Percentiles rank a stretch among this genome's conserved stretches.
Conservation (phyloP, 331 rosid genomes). For the Malus hybrid region DNA sequence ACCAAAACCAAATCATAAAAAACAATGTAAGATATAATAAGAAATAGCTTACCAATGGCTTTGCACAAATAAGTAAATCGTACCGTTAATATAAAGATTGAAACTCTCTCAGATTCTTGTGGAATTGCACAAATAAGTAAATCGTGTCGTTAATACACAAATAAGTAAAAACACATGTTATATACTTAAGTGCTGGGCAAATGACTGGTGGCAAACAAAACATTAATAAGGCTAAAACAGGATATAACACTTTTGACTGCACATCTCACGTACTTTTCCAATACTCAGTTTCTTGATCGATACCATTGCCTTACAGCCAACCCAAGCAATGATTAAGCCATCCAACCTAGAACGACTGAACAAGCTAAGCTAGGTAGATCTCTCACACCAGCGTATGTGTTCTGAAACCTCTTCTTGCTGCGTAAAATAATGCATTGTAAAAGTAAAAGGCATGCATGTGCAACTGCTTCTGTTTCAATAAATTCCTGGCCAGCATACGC, state of each 20-base stretch:
- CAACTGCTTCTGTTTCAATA: constrained; percentile 51
- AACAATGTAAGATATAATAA: too few relatives aligned
- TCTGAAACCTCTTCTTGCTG: constrained; percentile 30
- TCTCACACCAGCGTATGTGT: constrained; percentile 11
- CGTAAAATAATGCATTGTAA: constrained; percentile 46
- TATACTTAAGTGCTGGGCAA: too few relatives aligned
- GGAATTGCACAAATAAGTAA: too few relatives aligned
- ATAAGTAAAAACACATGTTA: too few relatives aligned
- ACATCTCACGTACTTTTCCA: constrained; percentile 5
- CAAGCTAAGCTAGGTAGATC: not conserved
- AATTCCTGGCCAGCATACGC: constrained; percentile 64
- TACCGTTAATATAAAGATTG: too few relatives aligned
- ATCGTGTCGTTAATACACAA: too few relatives aligned
- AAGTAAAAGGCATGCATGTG: constrained; percentile 36
- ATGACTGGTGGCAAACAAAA: too few relatives aligned
- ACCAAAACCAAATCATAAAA: too few relatives aligned
- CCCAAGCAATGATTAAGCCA: constrained; percentile 20
- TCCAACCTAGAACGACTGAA: constrained; percentile 18
- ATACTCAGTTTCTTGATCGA: constrained; percentile 16
- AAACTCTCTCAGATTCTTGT: too few relatives aligned
- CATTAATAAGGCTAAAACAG: not conserved
- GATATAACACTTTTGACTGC: not conserved
- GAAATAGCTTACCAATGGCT: too few relatives aligned
- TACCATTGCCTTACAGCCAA: constrained; percentile 35
- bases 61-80: too few relatives aligned